Conservation (phyloP, 2,329 filamentous ascomycete species). For the Fusarium penzigii region DNA sequence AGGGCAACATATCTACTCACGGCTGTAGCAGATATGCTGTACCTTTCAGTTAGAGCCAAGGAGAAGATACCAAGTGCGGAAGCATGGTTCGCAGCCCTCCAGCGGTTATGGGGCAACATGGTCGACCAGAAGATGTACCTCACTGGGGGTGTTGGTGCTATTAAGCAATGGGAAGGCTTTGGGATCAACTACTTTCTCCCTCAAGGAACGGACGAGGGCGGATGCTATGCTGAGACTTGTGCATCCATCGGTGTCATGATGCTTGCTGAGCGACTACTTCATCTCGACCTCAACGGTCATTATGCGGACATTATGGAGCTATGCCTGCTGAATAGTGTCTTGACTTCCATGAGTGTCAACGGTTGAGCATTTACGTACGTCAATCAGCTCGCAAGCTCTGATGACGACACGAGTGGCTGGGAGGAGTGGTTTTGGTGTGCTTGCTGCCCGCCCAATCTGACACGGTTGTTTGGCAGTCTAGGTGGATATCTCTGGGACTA, state of each 20-base stretch:
- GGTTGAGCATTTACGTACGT: conserved; percentile 62
- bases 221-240: conserved; percentile 15
- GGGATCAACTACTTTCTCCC: conserved; percentile 20
- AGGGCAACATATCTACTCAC: conserved; percentile 62
- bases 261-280: conserved; percentile 57
- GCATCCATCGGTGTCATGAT: conserved; percentile 52
- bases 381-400: conserved; percentile 59
- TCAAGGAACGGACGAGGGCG: conserved; percentile 11
- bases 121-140: conserved; percentile 58
- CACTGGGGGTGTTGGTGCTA: conserved; percentile 60
- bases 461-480: conserved; percentile 55
- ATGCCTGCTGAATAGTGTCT: conserved; percentile 60
- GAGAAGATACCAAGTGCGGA: conserved; percentile 19
- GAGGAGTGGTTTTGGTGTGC: conserved; percentile 60
- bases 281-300: conserved; percentile 51
- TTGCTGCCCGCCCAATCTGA: conserved; percentile 63
- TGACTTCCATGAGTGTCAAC: conserved; percentile 57
- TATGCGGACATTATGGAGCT: conserved; percentile 63
- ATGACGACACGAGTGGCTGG: conserved; percentile 48
- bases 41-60: conserved; percentile 12
- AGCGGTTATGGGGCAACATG: conserved; percentile 59
- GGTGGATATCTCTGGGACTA: conserved; percentile 59
- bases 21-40: conserved; percentile 54
- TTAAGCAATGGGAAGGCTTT: conserved; percentile 33
- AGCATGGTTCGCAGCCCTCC: conserved; percentile 40